Evolutionary conservation across 169 alveolate species (phyloP).

Genomic region (Eimeria tenella): DNA sequence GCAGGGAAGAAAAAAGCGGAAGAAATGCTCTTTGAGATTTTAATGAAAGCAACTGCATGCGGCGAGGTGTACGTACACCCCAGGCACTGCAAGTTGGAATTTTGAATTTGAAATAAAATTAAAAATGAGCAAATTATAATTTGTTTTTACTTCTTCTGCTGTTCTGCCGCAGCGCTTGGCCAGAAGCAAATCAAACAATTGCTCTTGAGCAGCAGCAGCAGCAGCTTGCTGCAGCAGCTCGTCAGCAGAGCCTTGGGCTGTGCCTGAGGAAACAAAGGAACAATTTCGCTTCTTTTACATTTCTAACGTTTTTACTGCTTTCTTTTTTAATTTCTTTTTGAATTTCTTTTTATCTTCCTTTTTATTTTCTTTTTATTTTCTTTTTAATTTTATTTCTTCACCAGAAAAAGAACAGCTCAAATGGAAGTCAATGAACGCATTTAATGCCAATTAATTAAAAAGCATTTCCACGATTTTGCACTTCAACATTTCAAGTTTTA

Average conservation of each 20-base stretch:
- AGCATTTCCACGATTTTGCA: too few relatives aligned
- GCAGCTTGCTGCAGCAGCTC: slow-evolving; percentile 2
- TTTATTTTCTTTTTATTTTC: too few relatives aligned
- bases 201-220: not conserved
- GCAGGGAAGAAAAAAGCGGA: not conserved
- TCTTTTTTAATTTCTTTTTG: too few relatives aligned
- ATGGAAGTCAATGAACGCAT: too few relatives aligned
- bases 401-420: too few relatives aligned
- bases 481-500: too few relatives aligned
- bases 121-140: not conserved
- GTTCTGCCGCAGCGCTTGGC: not conserved
- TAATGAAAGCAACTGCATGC: not conserved
- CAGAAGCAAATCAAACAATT: not conserved
- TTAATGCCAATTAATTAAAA: too few relatives aligned
- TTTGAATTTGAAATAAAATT: not conserved
- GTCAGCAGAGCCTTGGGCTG: slow-evolving; percentile 46
- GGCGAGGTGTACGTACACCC: not conserved
- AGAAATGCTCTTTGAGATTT: not conserved
- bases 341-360: too few relatives aligned
- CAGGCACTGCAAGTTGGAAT: not conserved
- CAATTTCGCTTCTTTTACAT: not conserved
- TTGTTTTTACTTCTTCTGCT: not conserved
- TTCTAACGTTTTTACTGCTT: not conserved
- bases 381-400: too few relatives aligned
- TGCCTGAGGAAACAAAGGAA: not conserved